A percentile compares a stretch with the other conserved stretches of the same genome.
Conservation (phyloP, 2,329 filamentous ascomycete species). For the Bipolaris oryzae region DNA sequence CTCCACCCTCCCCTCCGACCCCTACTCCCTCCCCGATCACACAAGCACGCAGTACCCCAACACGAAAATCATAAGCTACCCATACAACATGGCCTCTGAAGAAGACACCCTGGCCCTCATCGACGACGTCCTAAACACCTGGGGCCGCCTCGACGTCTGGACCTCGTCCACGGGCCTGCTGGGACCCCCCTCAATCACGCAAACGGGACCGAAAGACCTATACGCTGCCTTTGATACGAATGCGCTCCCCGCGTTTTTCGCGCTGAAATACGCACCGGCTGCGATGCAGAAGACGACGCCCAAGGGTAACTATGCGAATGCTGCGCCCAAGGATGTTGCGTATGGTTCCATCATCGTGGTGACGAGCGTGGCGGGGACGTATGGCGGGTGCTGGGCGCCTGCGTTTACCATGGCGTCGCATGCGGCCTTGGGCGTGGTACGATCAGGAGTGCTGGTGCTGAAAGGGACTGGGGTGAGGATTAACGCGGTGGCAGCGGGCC, state of each 20-base stretch:
- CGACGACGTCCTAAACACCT: conserved; percentile 67
- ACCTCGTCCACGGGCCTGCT: conserved; percentile 64
- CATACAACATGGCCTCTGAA: conserved; percentile 64
- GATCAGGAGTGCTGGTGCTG: conserved; percentile 62
- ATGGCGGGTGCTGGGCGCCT: conserved; percentile 65
- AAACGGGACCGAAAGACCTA: conserved; percentile 62
- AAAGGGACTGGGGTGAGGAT: conserved; percentile 65
- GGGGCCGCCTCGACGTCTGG: conserved; percentile 63
- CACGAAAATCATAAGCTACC: conserved; percentile 67
- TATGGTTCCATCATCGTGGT: conserved; percentile 70
- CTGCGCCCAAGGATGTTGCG: conserved; percentile 63
- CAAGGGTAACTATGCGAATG: conserved; percentile 64
- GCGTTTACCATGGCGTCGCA: conserved; percentile 66
- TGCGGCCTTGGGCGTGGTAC: conserved; percentile 66
- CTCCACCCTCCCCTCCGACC: conserved; percentile 54
- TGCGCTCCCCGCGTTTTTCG: conserved; percentile 67
- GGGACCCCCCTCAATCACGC: conserved; percentile 60
- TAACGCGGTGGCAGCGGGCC: conserved; percentile 59
- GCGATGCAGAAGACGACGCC: conserved; percentile 66
- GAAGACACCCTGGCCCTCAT: conserved; percentile 66
- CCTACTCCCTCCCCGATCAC: conserved; percentile 50
- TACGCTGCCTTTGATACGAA: conserved; percentile 66
- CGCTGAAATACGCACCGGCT: conserved; percentile 67
- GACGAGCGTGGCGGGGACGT: conserved; percentile 61
- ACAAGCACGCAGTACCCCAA: conserved; percentile 49